phyloP scores from a whole-genome alignment of 495 filamentous ascomycete species.

The Viridothelium virens region DNA sequence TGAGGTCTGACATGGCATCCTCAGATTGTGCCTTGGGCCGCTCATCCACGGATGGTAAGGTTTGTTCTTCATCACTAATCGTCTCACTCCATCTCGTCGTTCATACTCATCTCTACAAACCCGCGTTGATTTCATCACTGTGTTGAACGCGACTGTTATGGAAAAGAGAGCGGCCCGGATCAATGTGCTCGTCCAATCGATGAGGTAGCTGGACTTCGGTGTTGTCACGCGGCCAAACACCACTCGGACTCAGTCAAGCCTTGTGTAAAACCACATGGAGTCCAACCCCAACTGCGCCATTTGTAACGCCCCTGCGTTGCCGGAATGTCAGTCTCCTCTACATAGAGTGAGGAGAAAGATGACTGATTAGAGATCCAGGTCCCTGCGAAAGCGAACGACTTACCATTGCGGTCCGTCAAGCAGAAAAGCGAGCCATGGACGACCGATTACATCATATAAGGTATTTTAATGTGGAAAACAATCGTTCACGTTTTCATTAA shows the following conservation, averaged over 20 bases:
- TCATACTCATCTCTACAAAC: background rate
- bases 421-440: conserved; percentile 56
- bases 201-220: background rate
- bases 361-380: conserved; percentile 42
- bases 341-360: background rate
- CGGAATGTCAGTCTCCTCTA: conserved; percentile 28
- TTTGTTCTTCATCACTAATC: background rate
- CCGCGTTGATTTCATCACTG: background rate
- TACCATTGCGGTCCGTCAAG: conserved; percentile 57
- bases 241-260: background rate
- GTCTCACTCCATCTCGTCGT: background rate
- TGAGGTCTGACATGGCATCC: conserved; percentile 8
- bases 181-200: background rate
- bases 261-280: conserved; percentile 30
- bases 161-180: background rate
- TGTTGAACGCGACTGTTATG: background rate
- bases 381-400: conserved; percentile 63
- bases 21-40: background rate
- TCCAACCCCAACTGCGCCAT: conserved; percentile 58
- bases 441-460: conserved; percentile 56
- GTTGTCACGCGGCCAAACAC: background rate
- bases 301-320: conserved; percentile 49
- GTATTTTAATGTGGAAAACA: conserved; percentile 34
- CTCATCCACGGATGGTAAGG: background rate
- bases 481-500: background rate